Percentiles rank a stretch among this genome's conserved stretches.
These are phyloP conservation scores for Podaxis sp. DNA, from an alignment of 768 basidiomycete species.

Conservation along the genomic window DNA sequence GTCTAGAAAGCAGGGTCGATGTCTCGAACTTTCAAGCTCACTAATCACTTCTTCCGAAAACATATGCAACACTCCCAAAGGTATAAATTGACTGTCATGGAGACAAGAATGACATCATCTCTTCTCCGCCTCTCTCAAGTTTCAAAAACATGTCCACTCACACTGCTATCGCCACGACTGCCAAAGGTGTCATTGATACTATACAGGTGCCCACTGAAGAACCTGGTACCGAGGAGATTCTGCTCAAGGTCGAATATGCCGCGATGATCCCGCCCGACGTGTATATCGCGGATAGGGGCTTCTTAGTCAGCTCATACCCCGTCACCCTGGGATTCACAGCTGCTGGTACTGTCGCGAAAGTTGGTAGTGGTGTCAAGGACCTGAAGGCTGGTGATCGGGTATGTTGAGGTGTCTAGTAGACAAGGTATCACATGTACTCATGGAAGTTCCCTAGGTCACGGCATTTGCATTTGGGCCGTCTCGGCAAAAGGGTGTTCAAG, in stretches of 20 bases:
- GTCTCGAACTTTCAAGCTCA: no score
- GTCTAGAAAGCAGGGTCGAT: no score
- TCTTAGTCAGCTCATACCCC: conserved; percentile 27
- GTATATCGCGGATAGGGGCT: conserved; percentile 32
- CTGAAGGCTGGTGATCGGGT: conserved; percentile 37
- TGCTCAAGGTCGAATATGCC: conserved; percentile 36
- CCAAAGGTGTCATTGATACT: conserved; percentile 29
- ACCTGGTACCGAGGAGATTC: conserved; percentile 33
- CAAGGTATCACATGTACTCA: not conserved
- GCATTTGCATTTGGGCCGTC: conserved; percentile 23
- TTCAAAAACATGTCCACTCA: conserved; percentile 29
- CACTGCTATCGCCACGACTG: conserved; percentile 34
- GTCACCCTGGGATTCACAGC: conserved; percentile 31
- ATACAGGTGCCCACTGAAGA: conserved; percentile 30
- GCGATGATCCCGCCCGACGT: conserved; percentile 37
- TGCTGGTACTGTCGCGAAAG: conserved; percentile 31
- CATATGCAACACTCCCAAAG: not conserved
- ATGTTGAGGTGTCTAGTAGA: conserved; percentile 10
- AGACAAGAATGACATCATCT: not conserved
- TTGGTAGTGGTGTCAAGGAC: conserved; percentile 29
- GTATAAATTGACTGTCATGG: not conserved
- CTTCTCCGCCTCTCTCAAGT: not conserved
- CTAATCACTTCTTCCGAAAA: no score
- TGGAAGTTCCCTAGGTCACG: conserved; percentile 16
- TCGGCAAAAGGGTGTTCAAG: conserved; percentile 30